Evolutionary conservation across 805 yeast species (phyloP), one percentile per base, ranked within the genome.

Genomic region (Kurtzmaniella fragi): DNA sequence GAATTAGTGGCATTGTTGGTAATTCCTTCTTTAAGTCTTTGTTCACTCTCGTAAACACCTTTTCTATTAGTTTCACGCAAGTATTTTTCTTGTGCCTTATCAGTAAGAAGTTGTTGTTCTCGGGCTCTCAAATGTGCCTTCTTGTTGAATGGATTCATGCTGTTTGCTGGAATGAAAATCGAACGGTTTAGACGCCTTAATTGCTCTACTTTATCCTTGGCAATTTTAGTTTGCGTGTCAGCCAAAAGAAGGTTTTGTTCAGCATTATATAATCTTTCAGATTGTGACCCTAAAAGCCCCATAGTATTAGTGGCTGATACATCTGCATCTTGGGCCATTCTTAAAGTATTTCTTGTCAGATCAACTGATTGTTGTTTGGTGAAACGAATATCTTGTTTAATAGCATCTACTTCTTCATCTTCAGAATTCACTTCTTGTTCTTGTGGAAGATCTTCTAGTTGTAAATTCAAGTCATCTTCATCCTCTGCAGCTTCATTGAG

Each of bases 211-310:
- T 86, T 85, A 31, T 80, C 86, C 46, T 84, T 89, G 4, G 95
- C 95, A 39, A 85, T 76, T 49, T 80, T 70, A 42, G 86, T 85
- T 57, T 89, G 96, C 3, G 87, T 82, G 42, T 81, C 84, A 38
- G 95, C 87, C 39, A 85, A 64, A 39, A 84, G 77, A 48, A 91
- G 66, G 47, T 82, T 82, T 47, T 78, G 77, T 56, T 93, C 96
- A 15, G 90, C 80, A 52, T 78, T 79, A 58, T 83, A 85, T 46
- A 93, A 68, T 35, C 87, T 72, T 56, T 89, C 96, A 41, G 93
- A 80, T 61, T 93, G 98, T n/a, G 90, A 77, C 17, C 99, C 99
- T 35, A 93, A 72, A 78, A 87, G 78, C 23, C 96, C 97, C 45
- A 91, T 62, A 0, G 97, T 84, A 56, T 91, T 90, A 14, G 68